These are phyloP conservation scores for Ustilago hordei DNA, from an alignment of 1,284 basidiomycete species.

Conservation along the genomic window DNA sequence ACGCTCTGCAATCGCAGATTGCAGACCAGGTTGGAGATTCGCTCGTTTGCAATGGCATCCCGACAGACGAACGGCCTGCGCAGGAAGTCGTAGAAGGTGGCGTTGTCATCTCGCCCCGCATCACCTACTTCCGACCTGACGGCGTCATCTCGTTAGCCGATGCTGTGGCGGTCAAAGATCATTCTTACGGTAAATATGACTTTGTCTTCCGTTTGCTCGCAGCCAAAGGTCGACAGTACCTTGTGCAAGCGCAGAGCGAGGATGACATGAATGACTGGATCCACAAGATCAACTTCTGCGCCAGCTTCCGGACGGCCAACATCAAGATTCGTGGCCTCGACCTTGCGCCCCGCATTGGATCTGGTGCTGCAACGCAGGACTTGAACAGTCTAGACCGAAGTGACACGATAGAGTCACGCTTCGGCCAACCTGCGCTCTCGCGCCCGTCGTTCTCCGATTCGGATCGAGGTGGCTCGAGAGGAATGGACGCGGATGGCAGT, in stretches of 20 bases:
- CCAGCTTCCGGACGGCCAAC: conserved; percentile 87
- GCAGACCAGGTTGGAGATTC: conserved; percentile 64
- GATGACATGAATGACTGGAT: conserved; percentile 91
- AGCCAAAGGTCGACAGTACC: conserved; percentile 76
- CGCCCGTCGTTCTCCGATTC: conserved; percentile 33
- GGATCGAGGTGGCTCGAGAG: conserved; percentile 14
- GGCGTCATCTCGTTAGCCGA: conserved; percentile 80
- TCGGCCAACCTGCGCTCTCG: conserved; percentile 14
- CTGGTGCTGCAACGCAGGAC: conserved; percentile 13
- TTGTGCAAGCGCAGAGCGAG: conserved; percentile 81
- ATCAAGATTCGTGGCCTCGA: conserved; percentile 80
- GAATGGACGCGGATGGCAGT: conserved; percentile 23
- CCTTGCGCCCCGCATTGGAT: conserved; percentile 36
- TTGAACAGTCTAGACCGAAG: conserved; percentile 61
- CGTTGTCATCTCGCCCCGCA: conserved; percentile 73
- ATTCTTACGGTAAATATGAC: conserved; percentile 73
- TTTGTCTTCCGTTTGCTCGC: conserved; percentile 84
- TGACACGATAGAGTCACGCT: conserved; percentile 42
- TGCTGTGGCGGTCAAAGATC: conserved; percentile 61
- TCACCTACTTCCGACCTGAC: conserved; percentile 82
- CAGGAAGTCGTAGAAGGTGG: conserved; percentile 43
- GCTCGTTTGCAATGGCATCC: conserved; percentile 47
- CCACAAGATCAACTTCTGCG: conserved; percentile 91
- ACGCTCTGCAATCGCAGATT: conserved; percentile 74
- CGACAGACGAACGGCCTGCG: conserved; percentile 10